phyloP scores from a whole-genome alignment of 805 yeast species.

The Phaffomyces opuntiae region DNA sequence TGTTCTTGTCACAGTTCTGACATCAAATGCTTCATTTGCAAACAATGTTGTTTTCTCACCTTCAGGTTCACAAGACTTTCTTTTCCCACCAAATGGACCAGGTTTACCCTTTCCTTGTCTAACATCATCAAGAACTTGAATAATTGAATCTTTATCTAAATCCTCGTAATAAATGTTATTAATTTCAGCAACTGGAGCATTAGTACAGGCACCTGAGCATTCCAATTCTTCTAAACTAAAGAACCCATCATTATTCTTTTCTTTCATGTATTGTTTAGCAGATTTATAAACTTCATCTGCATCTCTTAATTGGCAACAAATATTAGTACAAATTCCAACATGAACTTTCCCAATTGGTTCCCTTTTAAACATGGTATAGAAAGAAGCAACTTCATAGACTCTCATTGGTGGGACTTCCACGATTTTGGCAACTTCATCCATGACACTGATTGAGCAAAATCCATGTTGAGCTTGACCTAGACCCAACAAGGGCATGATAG shows the following conservation, averaged over 20 bases:
- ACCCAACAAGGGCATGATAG: constrained; percentile 81
- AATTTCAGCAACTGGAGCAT: constrained; percentile 82
- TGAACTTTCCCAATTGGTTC: constrained; percentile 81
- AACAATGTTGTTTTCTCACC: constrained; percentile 60
- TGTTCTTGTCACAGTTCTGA: constrained; percentile 62
- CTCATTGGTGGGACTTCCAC: constrained; percentile 92
- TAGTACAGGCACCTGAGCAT: constrained; percentile 88
- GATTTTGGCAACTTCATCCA: constrained; percentile 82
- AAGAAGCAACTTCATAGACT: constrained; percentile 88
- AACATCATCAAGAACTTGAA: constrained; percentile 52
- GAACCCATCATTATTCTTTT: constrained; percentile 66
- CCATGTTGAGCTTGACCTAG: constrained; percentile 85
- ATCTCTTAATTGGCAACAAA: constrained; percentile 83
- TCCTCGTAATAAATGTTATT: constrained; percentile 83
- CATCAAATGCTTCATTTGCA: constrained; percentile 57
- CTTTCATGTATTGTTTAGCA: constrained; percentile 50
- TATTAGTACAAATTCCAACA: constrained; percentile 81
- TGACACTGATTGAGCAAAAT: constrained; percentile 76
- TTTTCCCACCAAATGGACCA: constrained; percentile 62
- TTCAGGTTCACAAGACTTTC: constrained; percentile 72
- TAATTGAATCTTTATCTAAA: constrained; percentile 60
- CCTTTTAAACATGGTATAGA: constrained; percentile 87
- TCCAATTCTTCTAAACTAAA: constrained; percentile 85
- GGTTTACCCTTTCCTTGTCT: constrained; percentile 52
- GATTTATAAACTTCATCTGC: constrained; percentile 75